Conservation (phyloP, 2,329 filamentous ascomycete species). For the Penicillium paneum region DNA sequence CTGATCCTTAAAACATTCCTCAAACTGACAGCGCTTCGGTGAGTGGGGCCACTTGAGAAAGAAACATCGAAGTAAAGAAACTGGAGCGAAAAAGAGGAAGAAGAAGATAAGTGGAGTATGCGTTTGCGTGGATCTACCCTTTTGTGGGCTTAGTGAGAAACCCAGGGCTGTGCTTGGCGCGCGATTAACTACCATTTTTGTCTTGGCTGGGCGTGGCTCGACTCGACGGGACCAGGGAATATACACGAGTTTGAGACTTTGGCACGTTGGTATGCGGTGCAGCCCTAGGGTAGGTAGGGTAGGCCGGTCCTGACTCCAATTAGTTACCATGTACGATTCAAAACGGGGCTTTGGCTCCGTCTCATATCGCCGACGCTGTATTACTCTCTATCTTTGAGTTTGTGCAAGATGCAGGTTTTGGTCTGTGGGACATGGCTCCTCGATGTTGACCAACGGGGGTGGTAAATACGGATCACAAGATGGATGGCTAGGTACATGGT, state of each 20-base stretch:
- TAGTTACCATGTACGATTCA: neutral
- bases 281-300: constrained; percentile 6
- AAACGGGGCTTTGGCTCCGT: neutral
- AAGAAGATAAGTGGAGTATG: constrained; percentile 4
- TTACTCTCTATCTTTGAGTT: neutral
- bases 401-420: neutral
- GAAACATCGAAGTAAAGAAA: neutral
- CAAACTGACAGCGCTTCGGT: constrained; percentile 3
- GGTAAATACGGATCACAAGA: neutral
- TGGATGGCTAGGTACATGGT: neutral
- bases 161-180: neutral
- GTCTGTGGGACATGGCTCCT: neutral
- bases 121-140: constrained; percentile 4
- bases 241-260: neutral
- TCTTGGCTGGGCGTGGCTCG: neutral
- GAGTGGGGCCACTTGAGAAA: neutral
- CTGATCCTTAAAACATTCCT: constrained; percentile 3
- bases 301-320: neutral
- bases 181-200: neutral
- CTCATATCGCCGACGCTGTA: constrained; percentile 1
- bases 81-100: neutral
- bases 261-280: neutral
- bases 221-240: neutral
- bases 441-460: neutral
- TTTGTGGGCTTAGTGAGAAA: neutral